These are phyloP conservation scores for Stylonectria norvegica DNA, from an alignment of 2,329 filamentous ascomycete species.

Conservation along the genomic window DNA sequence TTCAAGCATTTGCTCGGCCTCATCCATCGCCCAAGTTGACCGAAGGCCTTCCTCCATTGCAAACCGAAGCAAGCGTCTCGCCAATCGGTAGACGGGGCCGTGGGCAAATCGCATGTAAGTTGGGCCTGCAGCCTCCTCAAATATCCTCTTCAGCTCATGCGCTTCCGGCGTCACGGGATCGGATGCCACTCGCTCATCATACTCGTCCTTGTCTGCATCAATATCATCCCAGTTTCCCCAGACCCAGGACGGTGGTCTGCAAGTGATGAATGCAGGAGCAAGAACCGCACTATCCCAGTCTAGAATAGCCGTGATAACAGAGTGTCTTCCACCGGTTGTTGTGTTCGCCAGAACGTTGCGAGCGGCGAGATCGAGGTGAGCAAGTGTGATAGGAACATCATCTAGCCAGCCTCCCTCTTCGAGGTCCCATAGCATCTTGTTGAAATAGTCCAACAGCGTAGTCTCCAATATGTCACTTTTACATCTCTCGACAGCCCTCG, in stretches of 20 bases:
- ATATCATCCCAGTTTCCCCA: conserved; percentile 1
- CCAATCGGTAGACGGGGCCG: background rate
- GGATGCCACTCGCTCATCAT: background rate
- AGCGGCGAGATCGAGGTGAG: conserved; percentile 1
- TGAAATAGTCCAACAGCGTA: background rate
- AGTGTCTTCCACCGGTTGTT: too few relatives aligned
- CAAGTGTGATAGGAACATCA: background rate
- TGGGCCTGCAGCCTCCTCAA: background rate
- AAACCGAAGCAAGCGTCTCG: background rate
- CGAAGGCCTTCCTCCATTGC: background rate
- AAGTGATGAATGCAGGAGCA: conserved; percentile 1
- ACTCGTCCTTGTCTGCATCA: background rate
- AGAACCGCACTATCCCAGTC: conserved; percentile 4
- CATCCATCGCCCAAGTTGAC: background rate
- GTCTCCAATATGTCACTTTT: background rate
- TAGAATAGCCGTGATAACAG: conserved; percentile 1
- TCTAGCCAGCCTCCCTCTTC: background rate
- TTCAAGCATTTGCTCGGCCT: background rate
- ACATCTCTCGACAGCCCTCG: background rate
- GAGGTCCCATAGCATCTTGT: background rate
- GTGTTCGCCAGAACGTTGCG: background rate
- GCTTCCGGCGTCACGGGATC: background rate
- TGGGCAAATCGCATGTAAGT: background rate
- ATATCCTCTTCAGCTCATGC: background rate
- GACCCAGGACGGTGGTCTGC: conserved; percentile 1